These are phyloP conservation scores for Fomitopsis serialis DNA, from an alignment of 768 basidiomycete genomes.

Conservation along the genomic window DNA sequence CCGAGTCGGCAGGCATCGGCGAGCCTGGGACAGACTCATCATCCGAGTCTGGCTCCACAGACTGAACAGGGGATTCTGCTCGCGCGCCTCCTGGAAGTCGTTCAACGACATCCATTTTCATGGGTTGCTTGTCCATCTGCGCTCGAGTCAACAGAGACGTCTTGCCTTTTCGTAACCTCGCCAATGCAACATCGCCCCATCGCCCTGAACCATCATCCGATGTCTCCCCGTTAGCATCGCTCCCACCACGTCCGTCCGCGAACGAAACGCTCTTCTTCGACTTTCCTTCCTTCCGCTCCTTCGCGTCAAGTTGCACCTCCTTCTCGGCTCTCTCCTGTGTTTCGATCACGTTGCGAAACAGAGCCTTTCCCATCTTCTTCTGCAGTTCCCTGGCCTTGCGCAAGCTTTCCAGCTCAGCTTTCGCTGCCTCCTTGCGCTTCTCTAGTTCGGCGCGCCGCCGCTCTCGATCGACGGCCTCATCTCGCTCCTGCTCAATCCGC, in stretches of 20 bases:
- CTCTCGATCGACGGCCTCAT: conserved; percentile 36
- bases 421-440: conserved; percentile 45
- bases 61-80: conserved; percentile 15
- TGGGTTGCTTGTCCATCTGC: conserved; percentile 38
- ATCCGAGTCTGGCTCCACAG: conserved; percentile 38
- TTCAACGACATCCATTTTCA: conserved; percentile 71
- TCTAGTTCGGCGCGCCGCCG: conserved; percentile 41
- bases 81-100: conserved; percentile 36
- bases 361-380: conserved; percentile 73
- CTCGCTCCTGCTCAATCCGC: conserved; percentile 34
- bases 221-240: conserved; percentile 19
- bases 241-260: conserved; percentile 35
- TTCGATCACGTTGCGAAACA: conserved; percentile 43
- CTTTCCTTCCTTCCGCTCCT: conserved; percentile 24
- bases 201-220: conserved; percentile 19
- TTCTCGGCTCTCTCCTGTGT: conserved; percentile 34
- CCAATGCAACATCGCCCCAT: conserved; percentile 54
- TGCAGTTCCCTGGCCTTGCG: conserved; percentile 47
- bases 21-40: conserved; percentile 53
- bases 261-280: conserved; percentile 65
- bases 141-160: conserved; percentile 27
- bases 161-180: conserved; percentile 36
- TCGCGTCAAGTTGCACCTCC: conserved; percentile 25
- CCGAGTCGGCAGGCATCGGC: conserved; percentile 25
- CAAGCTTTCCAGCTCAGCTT: conserved; percentile 32